Percentiles rank a stretch among this genome's conserved stretches.
Conservation (phyloP, 208 protist genomes). For the Trypanosoma avium region DNA sequence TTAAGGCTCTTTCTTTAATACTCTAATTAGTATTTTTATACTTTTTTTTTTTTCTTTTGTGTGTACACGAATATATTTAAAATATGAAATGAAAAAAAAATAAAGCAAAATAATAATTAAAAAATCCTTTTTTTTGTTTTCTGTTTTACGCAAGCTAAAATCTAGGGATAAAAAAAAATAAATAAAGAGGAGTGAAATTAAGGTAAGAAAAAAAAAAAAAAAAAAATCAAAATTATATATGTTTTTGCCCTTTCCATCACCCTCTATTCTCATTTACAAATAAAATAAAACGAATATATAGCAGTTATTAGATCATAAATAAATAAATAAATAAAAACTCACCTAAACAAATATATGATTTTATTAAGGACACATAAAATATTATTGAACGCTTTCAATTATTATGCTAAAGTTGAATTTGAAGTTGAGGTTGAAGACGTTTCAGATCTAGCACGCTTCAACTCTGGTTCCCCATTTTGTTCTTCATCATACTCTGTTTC, state of each 20-base stretch:
- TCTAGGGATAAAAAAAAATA: not conserved
- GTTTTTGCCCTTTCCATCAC: not conserved
- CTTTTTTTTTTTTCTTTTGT: not conserved
- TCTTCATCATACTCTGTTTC: slow-evolving; percentile 17
- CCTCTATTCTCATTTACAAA: too few relatives aligned
- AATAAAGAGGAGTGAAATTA: not conserved
- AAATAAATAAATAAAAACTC: too few relatives aligned
- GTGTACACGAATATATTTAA: too few relatives aligned
- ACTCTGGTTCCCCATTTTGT: slow-evolving; percentile 5
- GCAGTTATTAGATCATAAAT: too few relatives aligned
- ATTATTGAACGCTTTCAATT: too few relatives aligned
- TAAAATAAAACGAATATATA: too few relatives aligned
- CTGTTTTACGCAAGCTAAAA: not conserved
- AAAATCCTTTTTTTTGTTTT: not conserved
- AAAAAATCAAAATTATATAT: not conserved
- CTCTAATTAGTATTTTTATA: not conserved
- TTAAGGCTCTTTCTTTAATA: not conserved
- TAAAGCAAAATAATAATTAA: not conserved
- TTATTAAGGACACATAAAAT: too few relatives aligned
- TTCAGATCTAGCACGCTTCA: slow-evolving; percentile 16
- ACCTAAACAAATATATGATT: too few relatives aligned
- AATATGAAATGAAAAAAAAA: too few relatives aligned
- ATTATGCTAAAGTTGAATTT: too few relatives aligned
- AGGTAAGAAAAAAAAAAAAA: not conserved
- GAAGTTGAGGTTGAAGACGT: slow-evolving; percentile 20